Conservation (phyloP, 345 rosid species). For the Eucalyptus grandis region DNA sequence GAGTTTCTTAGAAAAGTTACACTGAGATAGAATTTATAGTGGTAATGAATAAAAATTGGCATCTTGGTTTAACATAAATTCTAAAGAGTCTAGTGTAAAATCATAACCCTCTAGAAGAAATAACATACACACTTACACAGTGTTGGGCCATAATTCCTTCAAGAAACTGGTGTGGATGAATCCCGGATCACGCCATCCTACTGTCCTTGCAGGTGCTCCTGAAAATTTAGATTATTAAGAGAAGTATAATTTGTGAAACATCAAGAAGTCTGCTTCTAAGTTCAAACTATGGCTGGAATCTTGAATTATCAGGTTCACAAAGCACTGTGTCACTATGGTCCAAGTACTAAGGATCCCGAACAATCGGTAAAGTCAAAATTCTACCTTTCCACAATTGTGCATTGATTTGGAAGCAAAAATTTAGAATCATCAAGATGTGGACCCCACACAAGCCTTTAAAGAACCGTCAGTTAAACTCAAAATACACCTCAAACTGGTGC, state of each 20-base stretch:
- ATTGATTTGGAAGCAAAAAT: neutral
- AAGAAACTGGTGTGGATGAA: conserved; percentile 35
- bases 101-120: neutral
- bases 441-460: neutral
- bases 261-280: neutral
- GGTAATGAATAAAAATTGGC: neutral
- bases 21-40: neutral
- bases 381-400: neutral
- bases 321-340: neutral
- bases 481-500: neutral
- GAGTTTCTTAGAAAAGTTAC: neutral
- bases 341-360: neutral
- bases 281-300: neutral
- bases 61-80: neutral
- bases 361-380: neutral
- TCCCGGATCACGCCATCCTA: conserved; percentile 48
- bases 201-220: conserved; percentile 39
- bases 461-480: neutral
- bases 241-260: neutral
- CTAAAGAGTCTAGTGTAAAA: neutral
- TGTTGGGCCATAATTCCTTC: conserved; percentile 34
- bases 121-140: conserved; percentile 4
- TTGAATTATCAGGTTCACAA: neutral
- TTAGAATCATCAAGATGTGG: neutral
- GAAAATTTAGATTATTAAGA: neutral